Percentiles rank a stretch among this genome's conserved stretches.
These are phyloP conservation scores for Fusarium ramigenum DNA, from an alignment of 2,329 filamentous ascomycete species.

Conservation along the genomic window DNA sequence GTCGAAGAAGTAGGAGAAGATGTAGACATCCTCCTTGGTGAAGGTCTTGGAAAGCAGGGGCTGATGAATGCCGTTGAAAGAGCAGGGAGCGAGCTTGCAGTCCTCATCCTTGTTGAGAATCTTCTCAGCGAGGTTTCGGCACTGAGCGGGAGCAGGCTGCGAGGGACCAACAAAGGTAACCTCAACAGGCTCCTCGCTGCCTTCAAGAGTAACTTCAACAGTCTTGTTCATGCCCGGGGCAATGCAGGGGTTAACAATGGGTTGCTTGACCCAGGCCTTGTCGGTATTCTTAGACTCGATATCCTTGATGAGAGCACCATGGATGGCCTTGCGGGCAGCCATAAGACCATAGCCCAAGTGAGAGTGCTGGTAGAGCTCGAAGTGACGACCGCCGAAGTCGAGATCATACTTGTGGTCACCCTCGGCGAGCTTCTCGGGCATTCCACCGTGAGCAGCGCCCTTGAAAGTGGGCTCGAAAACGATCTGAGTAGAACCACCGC, in stretches of 20 bases:
- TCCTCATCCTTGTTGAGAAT: constrained; percentile 87
- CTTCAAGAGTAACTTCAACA: constrained; percentile 76
- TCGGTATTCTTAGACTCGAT: constrained; percentile 67
- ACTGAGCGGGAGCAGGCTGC: constrained; percentile 81
- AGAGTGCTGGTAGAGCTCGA: constrained; percentile 96
- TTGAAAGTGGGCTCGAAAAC: constrained; percentile 97
- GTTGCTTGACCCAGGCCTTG: constrained; percentile 73
- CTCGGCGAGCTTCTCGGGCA: constrained; percentile 84
- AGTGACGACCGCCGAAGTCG: constrained; percentile 87
- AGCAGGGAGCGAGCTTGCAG: constrained; percentile 89
- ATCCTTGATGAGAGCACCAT: constrained; percentile 77
- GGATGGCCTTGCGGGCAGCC: constrained; percentile 89
- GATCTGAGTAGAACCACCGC: constrained; percentile 96
- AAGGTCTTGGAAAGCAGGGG: constrained; percentile 94
- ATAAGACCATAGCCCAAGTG: constrained; percentile 97
- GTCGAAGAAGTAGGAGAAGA: constrained; percentile 98
- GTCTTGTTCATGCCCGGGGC: constrained; percentile 79
- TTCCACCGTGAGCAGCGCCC: constrained; percentile 74
- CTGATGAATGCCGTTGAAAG: constrained; percentile 97
- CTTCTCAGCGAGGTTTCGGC: constrained; percentile 88
- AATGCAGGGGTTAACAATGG: constrained; percentile 87
- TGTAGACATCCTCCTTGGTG: constrained; percentile 87
- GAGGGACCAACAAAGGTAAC: constrained; percentile 91
- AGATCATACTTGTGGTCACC: constrained; percentile 97
- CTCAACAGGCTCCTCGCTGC: constrained; percentile 64